Evolutionary conservation across 768 basidiomycete species (phyloP).

Genomic region (Sporobolomyces pararoseus): DNA sequence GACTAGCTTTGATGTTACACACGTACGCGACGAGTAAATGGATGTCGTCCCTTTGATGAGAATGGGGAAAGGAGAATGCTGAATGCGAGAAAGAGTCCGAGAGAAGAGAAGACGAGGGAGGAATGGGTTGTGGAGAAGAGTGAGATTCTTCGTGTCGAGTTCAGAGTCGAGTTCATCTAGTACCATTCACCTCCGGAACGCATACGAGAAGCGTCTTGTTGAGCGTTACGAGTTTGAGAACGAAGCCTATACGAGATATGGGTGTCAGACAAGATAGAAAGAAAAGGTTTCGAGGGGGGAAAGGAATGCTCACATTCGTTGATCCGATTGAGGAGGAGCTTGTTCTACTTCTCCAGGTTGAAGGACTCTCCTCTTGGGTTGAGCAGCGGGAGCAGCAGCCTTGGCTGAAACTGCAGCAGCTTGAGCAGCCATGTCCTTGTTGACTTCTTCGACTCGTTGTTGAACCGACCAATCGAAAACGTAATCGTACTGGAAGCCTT

Average conservation of each 20-base stretch:
- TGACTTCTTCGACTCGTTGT: conserved; percentile 47
- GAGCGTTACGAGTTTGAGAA: conserved; percentile 38
- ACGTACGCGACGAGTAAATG: conserved; percentile 3
- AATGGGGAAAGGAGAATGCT: neutral
- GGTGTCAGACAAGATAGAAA: neutral
- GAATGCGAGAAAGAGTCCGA: neutral
- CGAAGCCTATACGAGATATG: conserved; percentile 28
- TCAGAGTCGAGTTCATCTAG: conserved; percentile 2
- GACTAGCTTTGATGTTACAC: conserved; percentile 11
- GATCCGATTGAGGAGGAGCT: conserved; percentile 24
- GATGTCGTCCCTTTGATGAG: too few species aligned
- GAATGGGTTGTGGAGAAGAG: neutral
- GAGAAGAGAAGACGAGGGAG: neutral
- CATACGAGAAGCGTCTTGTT: conserved; percentile 20
- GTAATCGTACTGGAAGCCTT: conserved; percentile 97
- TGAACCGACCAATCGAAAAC: conserved; percentile 97
- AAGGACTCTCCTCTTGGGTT: conserved; percentile 36
- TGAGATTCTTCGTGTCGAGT: neutral
- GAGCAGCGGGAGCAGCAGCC: neutral
- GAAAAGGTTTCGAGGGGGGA: too few species aligned
- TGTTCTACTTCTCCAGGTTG: conserved; percentile 36
- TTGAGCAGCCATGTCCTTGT: conserved; percentile 23
- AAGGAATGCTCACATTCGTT: conserved; percentile 29
- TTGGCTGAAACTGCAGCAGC: neutral
- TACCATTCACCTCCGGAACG: conserved; percentile 38